phyloP scores from a whole-genome alignment of 208 protist species.

The Trypanosomatidae sp. region DNA sequence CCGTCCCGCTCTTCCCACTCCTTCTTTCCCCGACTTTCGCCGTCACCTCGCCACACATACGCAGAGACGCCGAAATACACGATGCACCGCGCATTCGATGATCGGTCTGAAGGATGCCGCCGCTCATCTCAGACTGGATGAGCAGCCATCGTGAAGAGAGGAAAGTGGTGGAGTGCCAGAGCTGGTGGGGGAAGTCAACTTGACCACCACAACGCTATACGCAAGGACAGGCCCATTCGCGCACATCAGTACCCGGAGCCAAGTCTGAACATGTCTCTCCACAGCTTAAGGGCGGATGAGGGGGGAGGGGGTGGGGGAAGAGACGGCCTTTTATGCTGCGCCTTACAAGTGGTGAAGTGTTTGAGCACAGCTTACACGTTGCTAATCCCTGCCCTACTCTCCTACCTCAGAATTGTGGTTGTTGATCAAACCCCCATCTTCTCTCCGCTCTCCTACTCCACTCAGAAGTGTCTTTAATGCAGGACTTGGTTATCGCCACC shows the following conservation, averaged over 20 bases:
- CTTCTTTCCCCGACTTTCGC: background rate
- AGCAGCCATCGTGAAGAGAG: background rate
- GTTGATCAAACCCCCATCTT: background rate
- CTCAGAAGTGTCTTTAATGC: background rate
- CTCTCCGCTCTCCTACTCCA: background rate
- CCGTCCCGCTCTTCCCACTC: background rate
- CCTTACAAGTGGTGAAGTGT: background rate
- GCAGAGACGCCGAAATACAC: constrained; percentile 4
- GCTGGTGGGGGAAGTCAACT: background rate
- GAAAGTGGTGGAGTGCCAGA: background rate
- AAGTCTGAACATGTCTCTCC: background rate
- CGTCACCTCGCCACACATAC: constrained; percentile 1
- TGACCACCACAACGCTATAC: background rate
- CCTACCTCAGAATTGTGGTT: background rate
- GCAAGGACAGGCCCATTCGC: background rate
- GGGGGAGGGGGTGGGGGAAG: background rate
- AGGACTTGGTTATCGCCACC: background rate
- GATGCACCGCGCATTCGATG: background rate
- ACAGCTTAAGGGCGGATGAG: background rate
- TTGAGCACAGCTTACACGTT: background rate
- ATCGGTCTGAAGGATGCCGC: background rate
- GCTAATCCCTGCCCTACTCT: background rate
- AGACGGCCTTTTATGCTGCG: background rate
- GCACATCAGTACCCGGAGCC: background rate
- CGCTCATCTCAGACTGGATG: background rate